Evolutionary conservation across 306 rosid species (phyloP).

Genomic region (Gleditsia sinensis): DNA sequence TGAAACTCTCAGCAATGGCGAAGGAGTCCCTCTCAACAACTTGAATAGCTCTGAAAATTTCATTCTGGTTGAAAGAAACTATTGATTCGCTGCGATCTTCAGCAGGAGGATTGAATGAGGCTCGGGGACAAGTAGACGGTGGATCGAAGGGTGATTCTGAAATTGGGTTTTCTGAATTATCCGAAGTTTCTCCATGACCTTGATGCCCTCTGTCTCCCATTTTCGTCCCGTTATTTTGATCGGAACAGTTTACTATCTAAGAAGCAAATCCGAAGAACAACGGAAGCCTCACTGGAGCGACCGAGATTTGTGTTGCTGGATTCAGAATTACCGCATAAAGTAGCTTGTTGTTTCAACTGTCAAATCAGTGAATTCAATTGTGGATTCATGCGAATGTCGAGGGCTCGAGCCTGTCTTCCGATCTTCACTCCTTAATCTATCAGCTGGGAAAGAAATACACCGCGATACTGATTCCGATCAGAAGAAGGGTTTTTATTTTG

Average conservation of each 20-base stretch:
- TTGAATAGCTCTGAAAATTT: constrained; percentile 64
- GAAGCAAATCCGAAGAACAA: neutral
- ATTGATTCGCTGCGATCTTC: constrained; percentile 34
- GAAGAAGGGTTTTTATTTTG: too few species aligned
- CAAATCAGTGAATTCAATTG: neutral
- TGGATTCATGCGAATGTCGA: neutral
- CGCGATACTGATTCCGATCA: neutral
- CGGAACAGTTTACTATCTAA: neutral
- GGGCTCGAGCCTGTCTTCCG: neutral
- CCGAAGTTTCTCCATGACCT: neutral
- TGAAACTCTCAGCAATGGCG: constrained; percentile 78
- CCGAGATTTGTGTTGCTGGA: neutral
- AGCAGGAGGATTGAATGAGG: neutral
- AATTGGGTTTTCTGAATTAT: constrained; percentile 42
- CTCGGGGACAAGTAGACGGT: constrained; percentile 12
- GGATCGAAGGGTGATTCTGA: constrained; percentile 27
- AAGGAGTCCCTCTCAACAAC: constrained; percentile 78
- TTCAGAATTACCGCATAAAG: neutral
- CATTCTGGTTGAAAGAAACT: constrained; percentile 40
- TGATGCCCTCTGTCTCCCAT: constrained; percentile 35
- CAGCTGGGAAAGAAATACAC: neutral
- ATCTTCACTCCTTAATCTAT: neutral
- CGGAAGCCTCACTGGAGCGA: neutral
- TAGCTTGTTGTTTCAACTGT: neutral
- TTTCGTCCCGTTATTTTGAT: neutral